These are phyloP conservation scores for Coemansia sp. DNA, from an alignment of 192 early-diverging fungal genomes.

Conservation along the genomic window DNA sequence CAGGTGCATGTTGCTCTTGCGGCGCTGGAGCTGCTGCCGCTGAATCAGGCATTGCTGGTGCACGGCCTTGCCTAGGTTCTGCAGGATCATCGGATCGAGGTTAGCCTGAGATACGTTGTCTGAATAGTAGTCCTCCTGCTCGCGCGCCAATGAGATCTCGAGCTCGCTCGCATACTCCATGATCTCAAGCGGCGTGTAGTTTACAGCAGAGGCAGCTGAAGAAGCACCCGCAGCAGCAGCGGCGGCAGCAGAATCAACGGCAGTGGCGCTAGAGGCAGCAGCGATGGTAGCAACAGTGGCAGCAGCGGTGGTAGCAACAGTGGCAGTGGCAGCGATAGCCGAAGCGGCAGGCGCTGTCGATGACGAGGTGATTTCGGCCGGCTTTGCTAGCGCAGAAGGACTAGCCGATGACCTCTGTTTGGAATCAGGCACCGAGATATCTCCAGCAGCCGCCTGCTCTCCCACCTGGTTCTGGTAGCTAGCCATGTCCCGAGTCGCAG, in stretches of 20 bases:
- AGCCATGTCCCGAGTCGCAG: not conserved
- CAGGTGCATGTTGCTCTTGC: constrained; percentile 55
- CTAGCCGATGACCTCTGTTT: not conserved
- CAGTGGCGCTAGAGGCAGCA: not conserved
- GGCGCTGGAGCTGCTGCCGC: constrained; percentile 43
- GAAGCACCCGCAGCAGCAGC: constrained; percentile 8
- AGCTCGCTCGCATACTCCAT: constrained; percentile 51
- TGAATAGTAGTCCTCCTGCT: constrained; percentile 50
- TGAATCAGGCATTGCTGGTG: constrained; percentile 44
- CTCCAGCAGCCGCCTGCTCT: not conserved
- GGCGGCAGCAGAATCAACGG: not conserved
- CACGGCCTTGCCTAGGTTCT: constrained; percentile 44
- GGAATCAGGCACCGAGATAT: not conserved
- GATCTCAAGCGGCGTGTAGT: constrained; percentile 42
- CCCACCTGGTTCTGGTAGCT: not conserved
- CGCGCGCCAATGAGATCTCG: constrained; percentile 48
- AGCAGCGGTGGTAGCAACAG: not conserved
- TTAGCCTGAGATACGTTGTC: constrained; percentile 42
- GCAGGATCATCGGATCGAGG: constrained; percentile 40
- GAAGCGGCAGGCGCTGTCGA: not conserved
- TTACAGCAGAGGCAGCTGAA: constrained; percentile 5
- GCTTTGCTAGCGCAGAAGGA: not conserved
- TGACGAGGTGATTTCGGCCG: not conserved
- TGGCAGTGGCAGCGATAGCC: no score
- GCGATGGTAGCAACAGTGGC: constrained; percentile 3